phyloP scores from a whole-genome alignment of 257 asterid species.

The Perilla frutescens region DNA sequence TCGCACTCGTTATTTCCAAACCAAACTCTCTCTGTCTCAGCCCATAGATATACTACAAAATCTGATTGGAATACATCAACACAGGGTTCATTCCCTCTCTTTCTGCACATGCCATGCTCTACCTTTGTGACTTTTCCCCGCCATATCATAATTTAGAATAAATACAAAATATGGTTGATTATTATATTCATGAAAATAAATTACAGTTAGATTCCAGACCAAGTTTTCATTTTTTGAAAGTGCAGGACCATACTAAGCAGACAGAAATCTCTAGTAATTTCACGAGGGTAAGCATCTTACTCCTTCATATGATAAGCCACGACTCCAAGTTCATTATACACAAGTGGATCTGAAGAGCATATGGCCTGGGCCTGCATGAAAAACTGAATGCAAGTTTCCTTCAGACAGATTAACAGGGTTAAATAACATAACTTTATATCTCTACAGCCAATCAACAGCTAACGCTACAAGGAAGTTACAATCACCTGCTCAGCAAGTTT shows the following conservation, averaged over 20 bases:
- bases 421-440: background rate
- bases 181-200: background rate
- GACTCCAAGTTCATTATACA: conserved; percentile 95
- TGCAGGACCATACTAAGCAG: background rate
- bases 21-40: too few species aligned
- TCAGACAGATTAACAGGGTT: conserved; percentile 36
- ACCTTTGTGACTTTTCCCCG: background rate
- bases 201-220: background rate
- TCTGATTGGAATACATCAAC: background rate
- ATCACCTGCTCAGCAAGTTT: conserved; percentile 98
- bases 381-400: conserved; percentile 61
- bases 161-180: background rate
- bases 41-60: too few species aligned
- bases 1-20: background rate
- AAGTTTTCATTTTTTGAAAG: background rate
- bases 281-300: conserved; percentile 57
- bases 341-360: conserved; percentile 97
- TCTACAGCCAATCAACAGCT: conserved; percentile 25
- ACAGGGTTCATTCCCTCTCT: background rate
- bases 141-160: conserved; percentile 19
- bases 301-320: conserved; percentile 98
- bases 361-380: conserved; percentile 90
- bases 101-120: background rate
- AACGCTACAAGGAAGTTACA: conserved; percentile 29
- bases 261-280: conserved; percentile 24